phyloP scores from a whole-genome alignment of 2,329 filamentous ascomycete genomes.

The Neofusicoccum sp. region DNA sequence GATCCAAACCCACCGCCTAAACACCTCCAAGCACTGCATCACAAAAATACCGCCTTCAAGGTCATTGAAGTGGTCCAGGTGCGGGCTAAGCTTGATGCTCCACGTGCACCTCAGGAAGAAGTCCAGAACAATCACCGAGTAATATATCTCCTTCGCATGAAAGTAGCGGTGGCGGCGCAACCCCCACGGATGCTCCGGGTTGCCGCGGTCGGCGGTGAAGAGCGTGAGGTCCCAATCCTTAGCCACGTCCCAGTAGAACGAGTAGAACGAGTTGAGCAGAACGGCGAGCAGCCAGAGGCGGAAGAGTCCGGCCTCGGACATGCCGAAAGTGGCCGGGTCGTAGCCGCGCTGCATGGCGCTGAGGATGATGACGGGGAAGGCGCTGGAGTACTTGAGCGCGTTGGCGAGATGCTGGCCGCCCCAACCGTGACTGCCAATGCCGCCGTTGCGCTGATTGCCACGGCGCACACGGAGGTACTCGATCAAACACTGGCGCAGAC shows the following conservation, averaged over 20 bases:
- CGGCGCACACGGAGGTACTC: conserved; percentile 75
- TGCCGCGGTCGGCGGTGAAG: conserved; percentile 63
- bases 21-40: conserved; percentile 81
- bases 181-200: conserved; percentile 70
- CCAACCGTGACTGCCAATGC: conserved; percentile 57
- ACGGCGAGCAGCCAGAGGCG: conserved; percentile 65
- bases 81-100: conserved; percentile 81
- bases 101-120: conserved; percentile 83
- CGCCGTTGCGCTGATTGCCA: conserved; percentile 42
- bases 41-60: conserved; percentile 86
- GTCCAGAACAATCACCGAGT: conserved; percentile 75
- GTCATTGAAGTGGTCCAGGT: conserved; percentile 79
- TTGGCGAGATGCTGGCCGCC: conserved; percentile 89
- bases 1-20: conserved; percentile 92
- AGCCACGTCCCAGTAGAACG: conserved; percentile 97
- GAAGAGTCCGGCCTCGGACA: conserved; percentile 56
- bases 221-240: conserved; percentile 96
- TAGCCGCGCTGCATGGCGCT: conserved; percentile 69
- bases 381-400: conserved; percentile 89
- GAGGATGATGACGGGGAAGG: conserved; percentile 86
- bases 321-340: conserved; percentile 50
- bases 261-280: conserved; percentile 82
- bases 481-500: conserved; percentile 85
- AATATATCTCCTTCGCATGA: conserved; percentile 72
- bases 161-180: conserved; percentile 74